phyloP scores from a whole-genome alignment of 306 rosid species.

The Cucurbita moschata region DNA sequence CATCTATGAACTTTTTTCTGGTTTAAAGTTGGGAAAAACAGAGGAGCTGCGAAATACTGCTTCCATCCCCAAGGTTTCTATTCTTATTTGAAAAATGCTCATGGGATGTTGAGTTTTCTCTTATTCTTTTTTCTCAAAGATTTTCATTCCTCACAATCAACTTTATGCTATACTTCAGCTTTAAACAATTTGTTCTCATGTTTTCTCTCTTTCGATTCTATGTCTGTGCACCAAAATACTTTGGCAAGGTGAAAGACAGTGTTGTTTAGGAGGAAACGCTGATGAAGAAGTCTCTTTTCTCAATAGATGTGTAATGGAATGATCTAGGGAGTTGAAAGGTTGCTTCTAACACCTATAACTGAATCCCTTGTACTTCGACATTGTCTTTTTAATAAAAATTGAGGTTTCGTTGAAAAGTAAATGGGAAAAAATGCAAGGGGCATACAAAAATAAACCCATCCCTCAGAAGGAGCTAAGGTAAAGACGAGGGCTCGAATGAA shows the following conservation, averaged over 20 bases:
- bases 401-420: too few relatives aligned
- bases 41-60: slow-evolving; percentile 87
- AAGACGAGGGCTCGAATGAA: too few relatives aligned
- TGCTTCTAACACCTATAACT: not conserved
- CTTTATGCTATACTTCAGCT: not conserved
- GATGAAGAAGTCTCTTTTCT: not conserved
- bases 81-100: not conserved
- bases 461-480: too few relatives aligned
- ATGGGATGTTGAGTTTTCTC: not conserved
- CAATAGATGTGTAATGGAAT: not conserved
- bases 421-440: too few relatives aligned
- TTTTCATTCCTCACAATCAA: not conserved
- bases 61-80: slow-evolving; percentile 80
- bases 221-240: not conserved
- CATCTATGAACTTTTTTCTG: slow-evolving; percentile 86
- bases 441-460: too few relatives aligned
- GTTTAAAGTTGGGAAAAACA: slow-evolving; percentile 68
- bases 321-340: not conserved
- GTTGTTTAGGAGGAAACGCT: not conserved
- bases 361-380: not conserved
- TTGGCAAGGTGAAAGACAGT: not conserved
- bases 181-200: not conserved
- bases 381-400: too few relatives aligned
- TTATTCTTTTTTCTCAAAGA: not conserved
- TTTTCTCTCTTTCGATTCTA: not conserved